Evolutionary conservation across 495 filamentous ascomycete genomes (phyloP).

Genomic region (Cladorrhinum samala): DNA sequence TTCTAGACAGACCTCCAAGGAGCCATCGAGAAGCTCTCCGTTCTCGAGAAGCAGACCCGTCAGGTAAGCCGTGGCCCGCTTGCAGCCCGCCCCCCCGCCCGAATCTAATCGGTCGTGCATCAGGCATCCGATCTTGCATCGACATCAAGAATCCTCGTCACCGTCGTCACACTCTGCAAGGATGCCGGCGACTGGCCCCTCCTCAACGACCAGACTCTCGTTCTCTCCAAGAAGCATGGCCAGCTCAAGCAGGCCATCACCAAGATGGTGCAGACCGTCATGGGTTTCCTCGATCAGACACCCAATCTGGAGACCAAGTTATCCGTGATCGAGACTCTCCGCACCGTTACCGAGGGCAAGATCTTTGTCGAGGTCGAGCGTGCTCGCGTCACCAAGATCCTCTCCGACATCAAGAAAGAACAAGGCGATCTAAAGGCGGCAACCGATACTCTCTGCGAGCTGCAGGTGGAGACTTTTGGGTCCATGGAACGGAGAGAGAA

Average conservation of each 20-base stretch:
- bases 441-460: constrained; percentile 87
- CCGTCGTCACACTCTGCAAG: constrained; percentile 91
- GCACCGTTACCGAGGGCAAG: constrained; percentile 98
- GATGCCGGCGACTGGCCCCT: constrained; percentile 85
- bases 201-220: constrained; percentile 90
- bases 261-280: constrained; percentile 96
- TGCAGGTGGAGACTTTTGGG: constrained; percentile 97
- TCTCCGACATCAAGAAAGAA: constrained; percentile 93
- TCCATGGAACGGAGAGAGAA: constrained; percentile 97
- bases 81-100: background rate
- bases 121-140: constrained; percentile 93
- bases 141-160: constrained; percentile 78
- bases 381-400: constrained; percentile 86
- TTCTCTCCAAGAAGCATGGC: constrained; percentile 98
- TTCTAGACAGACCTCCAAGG: constrained; percentile 67
- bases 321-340: constrained; percentile 85
- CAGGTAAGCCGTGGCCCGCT: constrained; percentile 54
- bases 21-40: constrained; percentile 87
- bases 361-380: constrained; percentile 99
- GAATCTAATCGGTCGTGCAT: constrained; percentile 11
- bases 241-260: constrained; percentile 98
- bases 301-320: constrained; percentile 81
- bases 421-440: constrained; percentile 88
- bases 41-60: constrained; percentile 90
- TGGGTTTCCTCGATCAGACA: constrained; percentile 78